Evolutionary conservation across 352 stramenopile species (phyloP).

Genomic region (Globisporangium uncinulatum): DNA sequence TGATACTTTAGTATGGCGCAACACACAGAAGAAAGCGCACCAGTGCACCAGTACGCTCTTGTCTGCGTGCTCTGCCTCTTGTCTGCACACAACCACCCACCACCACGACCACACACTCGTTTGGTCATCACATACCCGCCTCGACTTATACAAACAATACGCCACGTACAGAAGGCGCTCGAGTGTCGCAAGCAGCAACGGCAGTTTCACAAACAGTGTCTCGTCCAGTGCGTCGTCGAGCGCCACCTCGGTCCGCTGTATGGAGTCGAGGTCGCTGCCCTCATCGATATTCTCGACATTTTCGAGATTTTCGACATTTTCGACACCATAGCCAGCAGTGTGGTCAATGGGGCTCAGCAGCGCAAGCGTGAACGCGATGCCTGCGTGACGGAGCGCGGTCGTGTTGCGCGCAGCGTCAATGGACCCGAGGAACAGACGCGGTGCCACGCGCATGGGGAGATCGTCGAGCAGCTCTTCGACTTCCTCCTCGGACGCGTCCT

Average conservation of each 20-base stretch:
- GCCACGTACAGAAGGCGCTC: slow-evolving; percentile 24
- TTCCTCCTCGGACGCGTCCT: slow-evolving; percentile 25
- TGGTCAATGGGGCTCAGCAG: slow-evolving; percentile 23
- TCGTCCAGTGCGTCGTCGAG: slow-evolving; percentile 57
- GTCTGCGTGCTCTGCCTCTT: slow-evolving; percentile 20
- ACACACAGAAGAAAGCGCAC: slow-evolving; percentile 15
- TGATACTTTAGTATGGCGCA: too few relatives aligned
- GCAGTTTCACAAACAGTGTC: slow-evolving; percentile 37
- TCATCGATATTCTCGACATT: slow-evolving; percentile 1
- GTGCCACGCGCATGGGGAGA: slow-evolving; percentile 41
- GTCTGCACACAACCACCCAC: slow-evolving; percentile 13
- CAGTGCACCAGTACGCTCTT: slow-evolving; percentile 72
- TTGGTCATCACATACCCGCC: too few relatives aligned
- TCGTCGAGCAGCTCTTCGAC: slow-evolving; percentile 57
- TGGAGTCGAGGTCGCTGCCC: background rate
- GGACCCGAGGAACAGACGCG: slow-evolving; percentile 49
- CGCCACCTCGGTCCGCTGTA: slow-evolving; percentile 20
- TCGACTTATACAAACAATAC: too few relatives aligned
- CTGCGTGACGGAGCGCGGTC: slow-evolving; percentile 21
- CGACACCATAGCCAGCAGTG: background rate
- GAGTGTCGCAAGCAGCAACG: slow-evolving; percentile 32
- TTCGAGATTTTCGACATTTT: slow-evolving; percentile 2
- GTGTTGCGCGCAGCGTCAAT: slow-evolving; percentile 61
- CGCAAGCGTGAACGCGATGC: slow-evolving; percentile 36
- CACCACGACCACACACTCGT: background rate